A percentile compares a stretch with the other conserved stretches of the same genome.
These are phyloP conservation scores for Aspergillus sp. DNA, from an alignment of 2,329 filamentous ascomycete species.

Conservation along the genomic window DNA sequence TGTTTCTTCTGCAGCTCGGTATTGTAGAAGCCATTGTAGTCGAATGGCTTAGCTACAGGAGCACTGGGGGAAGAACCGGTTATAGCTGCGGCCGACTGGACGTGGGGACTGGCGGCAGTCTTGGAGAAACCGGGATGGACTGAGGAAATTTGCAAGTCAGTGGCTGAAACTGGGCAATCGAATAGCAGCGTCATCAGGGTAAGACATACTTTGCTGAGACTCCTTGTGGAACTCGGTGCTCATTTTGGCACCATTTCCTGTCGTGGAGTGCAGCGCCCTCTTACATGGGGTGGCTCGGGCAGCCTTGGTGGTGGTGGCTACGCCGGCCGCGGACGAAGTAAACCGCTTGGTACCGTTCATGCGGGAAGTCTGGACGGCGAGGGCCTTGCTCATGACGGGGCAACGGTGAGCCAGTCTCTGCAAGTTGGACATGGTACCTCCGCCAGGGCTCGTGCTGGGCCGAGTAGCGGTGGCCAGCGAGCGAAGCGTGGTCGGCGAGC, in stretches of 20 bases:
- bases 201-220: constrained; percentile 50
- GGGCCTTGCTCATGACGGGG: constrained; percentile 97
- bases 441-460: constrained; percentile 68
- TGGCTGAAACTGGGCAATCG: neutral
- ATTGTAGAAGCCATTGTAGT: constrained; percentile 89
- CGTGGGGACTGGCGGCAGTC: constrained; percentile 23
- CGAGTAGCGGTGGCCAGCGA: constrained; percentile 72
- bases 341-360: constrained; percentile 41
- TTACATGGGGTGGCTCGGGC: constrained; percentile 56
- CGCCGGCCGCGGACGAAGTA: constrained; percentile 34
- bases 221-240: constrained; percentile 56
- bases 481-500: constrained; percentile 85
- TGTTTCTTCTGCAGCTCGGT: constrained; percentile 95
- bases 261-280: constrained; percentile 79
- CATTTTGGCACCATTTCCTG: constrained; percentile 74
- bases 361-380: constrained; percentile 71
- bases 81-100: constrained; percentile 20
- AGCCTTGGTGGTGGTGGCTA: constrained; percentile 38
- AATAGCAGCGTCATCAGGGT: neutral
- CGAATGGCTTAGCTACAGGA: constrained; percentile 63
- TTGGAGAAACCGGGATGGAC: constrained; percentile 27
- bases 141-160: neutral
- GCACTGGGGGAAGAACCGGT: constrained; percentile 50
- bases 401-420: constrained; percentile 92
- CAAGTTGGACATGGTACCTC: constrained; percentile 94